Conservation (phyloP, 352 stramenopile genomes). For the Phytopythium chamaehyphon region DNA sequence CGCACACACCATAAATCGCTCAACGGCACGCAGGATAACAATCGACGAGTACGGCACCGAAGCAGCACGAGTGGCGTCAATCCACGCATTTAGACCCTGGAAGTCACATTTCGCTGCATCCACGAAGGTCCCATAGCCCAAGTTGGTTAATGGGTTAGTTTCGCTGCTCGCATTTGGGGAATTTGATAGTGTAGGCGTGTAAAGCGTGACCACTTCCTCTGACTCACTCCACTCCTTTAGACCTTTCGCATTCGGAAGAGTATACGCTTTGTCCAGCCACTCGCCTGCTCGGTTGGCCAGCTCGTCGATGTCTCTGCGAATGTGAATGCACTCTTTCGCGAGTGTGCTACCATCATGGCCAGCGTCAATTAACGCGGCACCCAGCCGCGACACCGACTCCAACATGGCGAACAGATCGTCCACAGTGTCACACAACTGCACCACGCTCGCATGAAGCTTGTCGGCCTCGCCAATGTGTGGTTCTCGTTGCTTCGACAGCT, state of each 20-base stretch:
- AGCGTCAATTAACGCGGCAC: neutral
- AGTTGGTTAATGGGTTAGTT: neutral
- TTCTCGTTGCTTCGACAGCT: neutral
- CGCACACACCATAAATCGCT: conserved; percentile 23
- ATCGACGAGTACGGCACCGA: conserved; percentile 5
- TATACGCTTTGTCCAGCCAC: neutral
- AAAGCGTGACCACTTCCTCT: neutral
- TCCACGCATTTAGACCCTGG: neutral
- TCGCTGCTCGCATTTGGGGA: neutral
- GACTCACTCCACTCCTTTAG: conserved; percentile 2
- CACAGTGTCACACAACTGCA: conserved; percentile 2
- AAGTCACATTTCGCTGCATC: neutral
- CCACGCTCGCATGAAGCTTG: neutral
- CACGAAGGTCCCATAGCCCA: neutral
- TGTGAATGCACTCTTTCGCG: neutral
- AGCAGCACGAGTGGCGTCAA: neutral
- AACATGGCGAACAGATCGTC: conserved; percentile 19
- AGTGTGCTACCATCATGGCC: neutral
- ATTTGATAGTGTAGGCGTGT: neutral
- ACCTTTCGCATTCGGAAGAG: neutral
- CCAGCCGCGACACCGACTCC: conserved; percentile 1
- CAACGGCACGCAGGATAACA: conserved; percentile 21
- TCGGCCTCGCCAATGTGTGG: too few relatives aligned
- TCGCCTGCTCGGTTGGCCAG: neutral
- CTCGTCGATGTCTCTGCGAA: neutral